phyloP scores from a whole-genome alignment of 768 basidiomycete species.

The Boletus insuetus region DNA sequence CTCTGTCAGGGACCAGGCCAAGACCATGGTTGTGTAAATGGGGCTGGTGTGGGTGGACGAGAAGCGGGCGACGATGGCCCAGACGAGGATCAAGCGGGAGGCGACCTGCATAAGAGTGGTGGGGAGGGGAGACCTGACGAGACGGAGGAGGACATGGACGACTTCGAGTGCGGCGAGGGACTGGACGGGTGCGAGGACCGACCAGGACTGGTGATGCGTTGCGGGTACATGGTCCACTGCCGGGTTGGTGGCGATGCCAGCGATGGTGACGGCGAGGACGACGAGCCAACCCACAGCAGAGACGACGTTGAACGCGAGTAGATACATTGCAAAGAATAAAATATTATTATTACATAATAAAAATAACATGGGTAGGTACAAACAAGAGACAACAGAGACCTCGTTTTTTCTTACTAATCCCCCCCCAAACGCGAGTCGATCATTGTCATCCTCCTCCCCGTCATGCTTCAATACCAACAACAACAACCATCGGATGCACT shows the following conservation, averaged over 20 bases:
- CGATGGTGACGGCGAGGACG: conserved; percentile 56
- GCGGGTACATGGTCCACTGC: conserved; percentile 34
- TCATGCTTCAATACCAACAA: conserved; percentile 31
- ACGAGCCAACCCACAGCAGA: conserved; percentile 75
- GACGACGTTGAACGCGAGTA: conserved; percentile 73
- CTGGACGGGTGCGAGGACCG: conserved; percentile 71
- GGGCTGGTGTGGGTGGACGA: conserved; percentile 62
- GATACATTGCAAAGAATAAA: conserved; percentile 42
- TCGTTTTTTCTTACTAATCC: conserved; percentile 37
- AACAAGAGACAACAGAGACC: conserved; percentile 24
- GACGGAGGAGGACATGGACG: conserved; percentile 71
- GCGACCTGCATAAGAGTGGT: conserved; percentile 81
- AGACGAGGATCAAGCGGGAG: conserved; percentile 79
- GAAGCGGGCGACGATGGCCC: conserved; percentile 58
- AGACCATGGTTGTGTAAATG: conserved; percentile 84
- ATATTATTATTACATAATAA: neutral
- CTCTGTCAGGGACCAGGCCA: conserved; percentile 92
- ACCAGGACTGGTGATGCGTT: conserved; percentile 54
- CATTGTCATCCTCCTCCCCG: conserved; percentile 21
- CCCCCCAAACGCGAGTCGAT: conserved; percentile 31
- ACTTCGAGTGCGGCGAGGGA: conserved; percentile 83
- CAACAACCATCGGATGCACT: conserved; percentile 21
- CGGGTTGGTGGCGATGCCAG: conserved; percentile 35
- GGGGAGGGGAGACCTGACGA: conserved; percentile 72
- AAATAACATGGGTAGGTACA: neutral